These are phyloP conservation scores for Volvox carteri DNA, from an alignment of 163 green algal genomes.

Conservation along the genomic window DNA sequence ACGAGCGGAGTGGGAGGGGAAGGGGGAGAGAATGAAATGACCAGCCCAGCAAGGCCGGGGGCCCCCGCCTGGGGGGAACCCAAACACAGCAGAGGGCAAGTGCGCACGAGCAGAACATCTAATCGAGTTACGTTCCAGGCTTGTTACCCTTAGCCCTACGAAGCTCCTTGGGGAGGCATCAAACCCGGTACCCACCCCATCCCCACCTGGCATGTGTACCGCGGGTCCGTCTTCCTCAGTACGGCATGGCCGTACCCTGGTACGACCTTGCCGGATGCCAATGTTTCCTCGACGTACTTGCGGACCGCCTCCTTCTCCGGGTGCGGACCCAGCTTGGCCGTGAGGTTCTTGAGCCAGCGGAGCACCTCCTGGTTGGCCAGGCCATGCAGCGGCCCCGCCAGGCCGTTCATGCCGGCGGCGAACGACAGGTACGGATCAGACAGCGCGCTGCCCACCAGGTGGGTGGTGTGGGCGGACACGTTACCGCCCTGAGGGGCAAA, in stretches of 20 bases:
- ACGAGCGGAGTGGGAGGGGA: neutral
- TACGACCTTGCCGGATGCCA: constrained; percentile 97
- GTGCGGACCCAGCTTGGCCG: constrained; percentile 77
- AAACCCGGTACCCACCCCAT: too few relatives aligned
- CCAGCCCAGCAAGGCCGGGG: neutral
- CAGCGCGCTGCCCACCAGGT: constrained; percentile 95
- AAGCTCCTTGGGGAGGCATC: too few relatives aligned
- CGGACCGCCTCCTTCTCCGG: constrained; percentile 91
- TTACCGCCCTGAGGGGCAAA: constrained; percentile 89
- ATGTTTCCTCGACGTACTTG: constrained; percentile 93
- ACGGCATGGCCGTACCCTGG: constrained; percentile 98
- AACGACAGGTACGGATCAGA: constrained; percentile 97
- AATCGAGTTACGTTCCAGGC: too few relatives aligned
- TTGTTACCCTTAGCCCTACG: too few relatives aligned
- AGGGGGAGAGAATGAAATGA: neutral
- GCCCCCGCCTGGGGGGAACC: constrained; percentile 74
- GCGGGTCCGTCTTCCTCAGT: constrained; percentile 96
- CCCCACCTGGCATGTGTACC: constrained; percentile 92
- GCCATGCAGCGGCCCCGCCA: constrained; percentile 97
- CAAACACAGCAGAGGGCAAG: too few relatives aligned
- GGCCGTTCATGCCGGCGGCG: constrained; percentile 94
- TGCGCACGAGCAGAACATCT: too few relatives aligned
- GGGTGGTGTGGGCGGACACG: constrained; percentile 95
- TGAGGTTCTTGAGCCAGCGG: constrained; percentile 81
- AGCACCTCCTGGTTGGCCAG: constrained; percentile 98